Evolutionary conservation across 768 basidiomycete species (phyloP), one percentile per base, ranked within the genome.

Genomic region (Suillus hirtellus): DNA sequence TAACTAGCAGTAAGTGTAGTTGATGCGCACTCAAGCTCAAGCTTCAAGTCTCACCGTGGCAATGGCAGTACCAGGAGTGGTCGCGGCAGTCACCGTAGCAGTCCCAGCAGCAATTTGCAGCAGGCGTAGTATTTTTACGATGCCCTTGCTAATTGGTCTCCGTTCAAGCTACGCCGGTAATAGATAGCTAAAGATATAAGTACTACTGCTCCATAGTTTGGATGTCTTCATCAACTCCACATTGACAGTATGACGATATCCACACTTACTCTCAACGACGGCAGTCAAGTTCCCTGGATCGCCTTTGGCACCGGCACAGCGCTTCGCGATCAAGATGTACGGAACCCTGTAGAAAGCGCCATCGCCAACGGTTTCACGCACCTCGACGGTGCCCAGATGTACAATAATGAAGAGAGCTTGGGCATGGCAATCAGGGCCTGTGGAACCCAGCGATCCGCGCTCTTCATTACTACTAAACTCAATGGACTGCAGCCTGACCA

Each of bases 391-490:
- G 49, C 49, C 15, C 49, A 50, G 24, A 50, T 50, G 49, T 50
- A 50, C 8, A 27, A 50, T 24, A 50, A 50, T 62, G 80, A 80
- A 63, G 73, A 76, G 19, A 69, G 73, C 1, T 71, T 79, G 50
- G 79, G 79, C 6, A 71, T 65, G 0, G 79, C 69, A 21, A 59
- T 77, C 50, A 60, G 63, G 14, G 24, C 69, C 0, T 73, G 76
- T 7, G 76, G 77, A 21, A 72, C 72, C 21, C 66, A 77, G 4
- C 76, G 80, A 62, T 68, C 69, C 1, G 70, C 73, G 1, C 59
- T 86, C 7, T 87, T 75, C 63, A 71, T 87, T 43, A 86, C 86
- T 1, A 84, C 85, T 19, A 89, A 89, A 70, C 89, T 83, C 67
- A 66, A 8, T 75, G 83, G 10, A 77, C 76, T 27, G 69, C 79